Conservation (phyloP, 2,329 filamentous ascomycete species). For the Pseudogymnoascus pannorum region DNA sequence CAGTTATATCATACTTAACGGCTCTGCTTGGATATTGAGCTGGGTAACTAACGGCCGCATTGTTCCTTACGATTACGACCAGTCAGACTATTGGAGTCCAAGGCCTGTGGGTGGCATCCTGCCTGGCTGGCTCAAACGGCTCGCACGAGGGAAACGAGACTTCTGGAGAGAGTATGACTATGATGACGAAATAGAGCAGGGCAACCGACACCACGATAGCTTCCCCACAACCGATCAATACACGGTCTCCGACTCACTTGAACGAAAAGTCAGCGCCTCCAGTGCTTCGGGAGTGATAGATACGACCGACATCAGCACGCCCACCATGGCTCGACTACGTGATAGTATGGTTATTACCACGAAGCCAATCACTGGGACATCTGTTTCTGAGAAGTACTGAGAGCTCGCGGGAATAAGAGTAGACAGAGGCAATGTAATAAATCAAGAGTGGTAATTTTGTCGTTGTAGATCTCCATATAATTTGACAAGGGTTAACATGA, state of each 20-base stretch:
- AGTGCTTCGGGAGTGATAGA: neutral
- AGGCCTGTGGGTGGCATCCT: conserved; percentile 68
- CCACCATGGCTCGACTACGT: neutral
- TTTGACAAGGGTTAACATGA: neutral
- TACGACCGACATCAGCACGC: neutral
- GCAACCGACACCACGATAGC: neutral
- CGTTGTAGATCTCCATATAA: neutral
- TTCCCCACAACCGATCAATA: neutral
- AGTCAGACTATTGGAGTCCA: conserved; percentile 76
- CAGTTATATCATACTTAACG: conserved; percentile 71
- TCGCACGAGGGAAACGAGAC: conserved; percentile 59
- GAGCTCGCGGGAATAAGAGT: neutral
- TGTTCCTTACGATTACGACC: conserved; percentile 64
- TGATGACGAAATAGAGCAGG: neutral
- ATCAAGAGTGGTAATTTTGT: neutral
- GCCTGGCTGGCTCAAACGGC: conserved; percentile 64
- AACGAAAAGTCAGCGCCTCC: neutral
- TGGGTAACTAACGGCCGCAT: conserved; percentile 60
- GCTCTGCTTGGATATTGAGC: conserved; percentile 60
- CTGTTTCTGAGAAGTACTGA: neutral
- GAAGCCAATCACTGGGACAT: neutral
- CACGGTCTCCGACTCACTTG: neutral
- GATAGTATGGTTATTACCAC: neutral
- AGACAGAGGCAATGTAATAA: neutral
- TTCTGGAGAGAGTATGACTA: conserved; percentile 54